Percentiles rank a stretch among this genome's conserved stretches.
Conservation (phyloP, 1,139 yeast genomes). For the Saccharomycopsis hybrid region DNA sequence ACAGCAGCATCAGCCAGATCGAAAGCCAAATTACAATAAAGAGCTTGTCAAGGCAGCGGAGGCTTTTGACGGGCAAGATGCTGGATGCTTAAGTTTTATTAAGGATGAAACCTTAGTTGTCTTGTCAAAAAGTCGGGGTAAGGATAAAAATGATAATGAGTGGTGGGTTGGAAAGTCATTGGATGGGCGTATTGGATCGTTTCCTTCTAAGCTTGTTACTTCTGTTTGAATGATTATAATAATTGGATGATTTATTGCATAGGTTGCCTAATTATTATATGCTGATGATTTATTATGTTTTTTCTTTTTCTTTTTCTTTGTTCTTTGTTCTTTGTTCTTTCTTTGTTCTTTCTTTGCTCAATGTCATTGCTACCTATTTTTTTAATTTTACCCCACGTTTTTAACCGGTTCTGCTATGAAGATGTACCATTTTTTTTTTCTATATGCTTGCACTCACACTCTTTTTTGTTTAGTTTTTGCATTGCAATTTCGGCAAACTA, state of each 20-base stretch:
- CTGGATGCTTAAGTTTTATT: conserved; percentile 15
- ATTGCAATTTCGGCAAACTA: no score
- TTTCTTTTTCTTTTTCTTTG: neutral
- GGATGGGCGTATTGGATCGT: conserved; percentile 19
- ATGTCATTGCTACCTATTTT: no score
- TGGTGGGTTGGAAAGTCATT: conserved; percentile 13
- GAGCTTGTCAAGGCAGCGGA: conserved; percentile 3
- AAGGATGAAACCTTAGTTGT: conserved; percentile 8
- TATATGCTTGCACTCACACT: no score
- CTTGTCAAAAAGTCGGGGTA: neutral
- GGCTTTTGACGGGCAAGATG: conserved; percentile 3
- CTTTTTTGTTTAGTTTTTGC: no score
- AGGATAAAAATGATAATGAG: neutral
- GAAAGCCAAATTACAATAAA: neutral
- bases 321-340: no score
- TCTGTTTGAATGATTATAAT: neutral
- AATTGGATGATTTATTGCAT: no score
- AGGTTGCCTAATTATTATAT: neutral
- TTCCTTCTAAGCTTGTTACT: conserved; percentile 11
- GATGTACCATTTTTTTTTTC: no score
- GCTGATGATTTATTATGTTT: neutral
- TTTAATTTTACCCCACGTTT: no score
- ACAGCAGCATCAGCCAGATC: no score
- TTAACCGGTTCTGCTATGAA: no score
- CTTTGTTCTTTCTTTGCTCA: no score